Base-by-base conservation (phyloP, 2,329 filamentous ascomycete genomes). In the Pezicula carpinea region DNA sequence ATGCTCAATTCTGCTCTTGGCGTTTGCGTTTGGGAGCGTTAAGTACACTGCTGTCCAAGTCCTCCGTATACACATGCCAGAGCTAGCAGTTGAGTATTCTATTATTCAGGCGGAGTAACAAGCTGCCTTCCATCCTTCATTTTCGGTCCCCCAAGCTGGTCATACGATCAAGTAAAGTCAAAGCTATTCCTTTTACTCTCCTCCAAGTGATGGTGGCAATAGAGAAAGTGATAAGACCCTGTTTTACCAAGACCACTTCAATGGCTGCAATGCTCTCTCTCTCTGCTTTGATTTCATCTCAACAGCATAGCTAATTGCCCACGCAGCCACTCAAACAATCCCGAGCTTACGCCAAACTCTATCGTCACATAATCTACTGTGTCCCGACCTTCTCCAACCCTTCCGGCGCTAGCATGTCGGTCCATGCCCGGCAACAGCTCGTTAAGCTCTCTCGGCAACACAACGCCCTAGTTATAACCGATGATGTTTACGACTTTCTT, bases 401-500 rank as follows among this genome's bases (percentile, higher is more conserved):
- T 0, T 90, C 87, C 0, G 89, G 85, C 23, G 85, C 85, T 60
- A 90, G 88, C 3, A 92, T 95, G 83, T 82, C 83, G 13, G 66
- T 89, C 3, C 63, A 67, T 15, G 78, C 85, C 22, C 79, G 93
- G 3, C 69, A 82, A 53, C 72, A 72, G 10, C 75, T 97, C 4
- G 82, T 97, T 19, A 70, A 72, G n/a, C 67, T 96, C 6, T 92
- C 92, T 0, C 77, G 92, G 47, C 73, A 82, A 49, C 81, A 85
- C 63, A 83, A 97, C 64, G 89, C 88, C 6, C 75, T 97, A n/a
- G 68, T 96, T 46, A 75, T 96, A 22, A 80, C 80, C 41, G 92
- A 97, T 68, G 93, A 99, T 64, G 90, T 97, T 8, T 99, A 99
- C 63, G 92, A 97, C 64, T 85, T 92, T 55, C 74, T 97, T 5